Percentiles rank a stretch among this genome's conserved stretches.
Evolutionary conservation across 2,329 filamentous ascomycete genomes (phyloP).

Genomic region (Fusarium xylarioides): DNA sequence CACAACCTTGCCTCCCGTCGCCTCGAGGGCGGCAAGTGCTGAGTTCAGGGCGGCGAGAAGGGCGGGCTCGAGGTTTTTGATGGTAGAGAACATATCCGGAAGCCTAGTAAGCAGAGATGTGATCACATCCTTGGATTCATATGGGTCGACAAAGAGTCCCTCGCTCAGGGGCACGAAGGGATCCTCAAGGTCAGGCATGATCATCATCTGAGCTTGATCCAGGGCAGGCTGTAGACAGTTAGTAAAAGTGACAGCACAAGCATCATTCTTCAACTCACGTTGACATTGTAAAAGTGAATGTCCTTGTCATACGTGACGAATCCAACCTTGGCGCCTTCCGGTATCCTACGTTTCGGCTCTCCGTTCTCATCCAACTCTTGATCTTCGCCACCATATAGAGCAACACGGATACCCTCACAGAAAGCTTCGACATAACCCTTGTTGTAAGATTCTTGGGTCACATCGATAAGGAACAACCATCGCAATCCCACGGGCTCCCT

Average conservation of each 20-base stretch:
- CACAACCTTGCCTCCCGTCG: constrained; percentile 91
- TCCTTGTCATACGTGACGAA: constrained; percentile 97
- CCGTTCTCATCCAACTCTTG: constrained; percentile 60
- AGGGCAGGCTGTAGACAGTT: constrained; percentile 67
- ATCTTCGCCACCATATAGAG: constrained; percentile 79
- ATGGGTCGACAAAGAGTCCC: constrained; percentile 92
- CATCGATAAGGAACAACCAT: constrained; percentile 92
- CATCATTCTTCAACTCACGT: constrained; percentile 60
- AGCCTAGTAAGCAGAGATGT: constrained; percentile 84
- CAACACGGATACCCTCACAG: constrained; percentile 85
- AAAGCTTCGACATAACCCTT: constrained; percentile 91
- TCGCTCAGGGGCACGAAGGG: constrained; percentile 93
- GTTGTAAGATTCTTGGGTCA: constrained; percentile 89
- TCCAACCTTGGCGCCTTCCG: constrained; percentile 84
- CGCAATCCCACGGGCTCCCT: constrained; percentile 89
- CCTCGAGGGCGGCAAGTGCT: constrained; percentile 81
- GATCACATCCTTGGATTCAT: constrained; percentile 88
- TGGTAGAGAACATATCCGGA: constrained; percentile 83
- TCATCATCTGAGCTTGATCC: constrained; percentile 94
- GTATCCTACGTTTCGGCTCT: constrained; percentile 67
- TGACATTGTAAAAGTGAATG: constrained; percentile 97
- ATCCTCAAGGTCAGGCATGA: constrained; percentile 97
- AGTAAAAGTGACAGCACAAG: constrained; percentile 1
- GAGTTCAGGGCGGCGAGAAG: constrained; percentile 86
- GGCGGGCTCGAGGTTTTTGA: constrained; percentile 92